Percentiles rank a stretch among this genome's conserved stretches.
These are phyloP conservation scores for Emergomyces orientalis DNA, from an alignment of 2,329 filamentous ascomycete species.

Conservation along the genomic window DNA sequence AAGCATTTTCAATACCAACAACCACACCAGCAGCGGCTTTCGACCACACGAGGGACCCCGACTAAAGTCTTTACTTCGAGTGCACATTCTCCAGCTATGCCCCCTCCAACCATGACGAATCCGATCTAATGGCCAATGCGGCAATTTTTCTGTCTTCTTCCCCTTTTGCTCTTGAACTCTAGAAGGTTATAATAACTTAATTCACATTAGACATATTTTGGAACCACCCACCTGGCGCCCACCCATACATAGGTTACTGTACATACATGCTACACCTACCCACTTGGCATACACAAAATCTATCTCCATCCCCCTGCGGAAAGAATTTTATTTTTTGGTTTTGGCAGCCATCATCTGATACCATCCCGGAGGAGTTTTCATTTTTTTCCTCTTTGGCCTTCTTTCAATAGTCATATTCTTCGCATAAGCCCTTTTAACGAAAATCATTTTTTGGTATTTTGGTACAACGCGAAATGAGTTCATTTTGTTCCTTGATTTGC, in stretches of 20 bases:
- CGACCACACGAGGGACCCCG: neutral
- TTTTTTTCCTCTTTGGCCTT: neutral
- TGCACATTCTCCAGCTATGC: neutral
- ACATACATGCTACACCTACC: neutral
- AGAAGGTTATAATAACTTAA: slow-evolving; percentile 3
- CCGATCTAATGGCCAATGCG: slow-evolving; percentile 4
- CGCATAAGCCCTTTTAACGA: neutral
- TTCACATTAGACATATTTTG: neutral
- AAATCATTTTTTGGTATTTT: neutral
- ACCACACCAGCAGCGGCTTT: slow-evolving; percentile 7
- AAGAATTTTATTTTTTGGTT: neutral
- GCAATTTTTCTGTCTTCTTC: neutral
- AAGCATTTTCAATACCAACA: slow-evolving; percentile 10
- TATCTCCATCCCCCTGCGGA: neutral
- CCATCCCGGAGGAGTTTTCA: neutral
- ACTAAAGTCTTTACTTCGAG: neutral
- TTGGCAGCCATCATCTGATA: neutral
- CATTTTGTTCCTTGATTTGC: neutral
- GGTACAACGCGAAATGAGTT: neutral
- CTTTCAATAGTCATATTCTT: neutral
- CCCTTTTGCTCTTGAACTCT: neutral
- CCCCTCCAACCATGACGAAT: slow-evolving; percentile 10
- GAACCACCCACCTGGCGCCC: neutral
- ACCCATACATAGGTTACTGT: neutral
- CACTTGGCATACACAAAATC: neutral